Evolutionary conservation across 495 filamentous ascomycete genomes (phyloP), one percentile per base, ranked within the genome.

Genomic region (Geoglossum glabrum): DNA sequence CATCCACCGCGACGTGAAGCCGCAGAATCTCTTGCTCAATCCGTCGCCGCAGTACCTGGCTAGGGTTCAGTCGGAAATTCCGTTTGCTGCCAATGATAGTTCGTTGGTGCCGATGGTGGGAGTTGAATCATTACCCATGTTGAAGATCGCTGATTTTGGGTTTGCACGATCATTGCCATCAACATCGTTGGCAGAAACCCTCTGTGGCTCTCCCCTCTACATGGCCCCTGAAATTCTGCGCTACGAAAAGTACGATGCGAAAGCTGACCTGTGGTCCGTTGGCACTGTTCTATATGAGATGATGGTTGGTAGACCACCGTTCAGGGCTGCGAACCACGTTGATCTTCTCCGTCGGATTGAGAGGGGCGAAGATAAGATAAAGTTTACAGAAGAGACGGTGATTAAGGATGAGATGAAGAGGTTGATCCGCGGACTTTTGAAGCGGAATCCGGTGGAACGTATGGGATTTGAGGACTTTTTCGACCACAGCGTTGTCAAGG

Each of bases 171-270:
- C 90, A 47, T 72, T 98, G 50, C 90, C 90, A 7, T 76, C 84
- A 10, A 90, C 90, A 0, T 87, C 90, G 1, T 73, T 98, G 46
- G 92, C 92, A 8, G 92, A 98, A 66, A 98, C 92, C 2, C 75
- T 98, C 6, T 98, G 92, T 68, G 92, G 92, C 33, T 98, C 92
- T n/a, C 92, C 92, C 15, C 75, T 98, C 26, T 98, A 98, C 70
- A 98, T 98, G 92, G 92, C 92, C 0, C 92, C 92, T 1, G 92
- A 98, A 70, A 98, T 98, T 59, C 78, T 98, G 45, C 81, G 90
- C 45, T 98, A 96, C 63, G 90, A 98, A 66, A 90, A 89, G 67
- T 98, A 98, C 68, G 90, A 95, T 71, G 87, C 90, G 47, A 93
- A 90, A 66, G 92, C 89, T 43, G 92, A 98, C 73, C 71, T 98